phyloP scores from a whole-genome alignment of 1,284 basidiomycete species.

The Mycena sp. region DNA sequence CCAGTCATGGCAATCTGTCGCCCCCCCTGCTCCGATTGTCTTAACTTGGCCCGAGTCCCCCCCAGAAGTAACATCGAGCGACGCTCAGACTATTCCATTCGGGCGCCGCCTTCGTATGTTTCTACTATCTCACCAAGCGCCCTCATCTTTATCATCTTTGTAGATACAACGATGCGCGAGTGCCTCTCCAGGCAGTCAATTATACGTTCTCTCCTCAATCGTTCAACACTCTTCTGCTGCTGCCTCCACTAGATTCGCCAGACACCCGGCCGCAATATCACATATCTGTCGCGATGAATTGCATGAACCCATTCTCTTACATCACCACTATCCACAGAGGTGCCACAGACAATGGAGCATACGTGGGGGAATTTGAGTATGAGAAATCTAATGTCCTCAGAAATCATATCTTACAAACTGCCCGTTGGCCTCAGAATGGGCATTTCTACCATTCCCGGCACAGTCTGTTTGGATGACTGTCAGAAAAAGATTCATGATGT shows the following conservation, averaged over 20 bases:
- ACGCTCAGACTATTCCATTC: background rate
- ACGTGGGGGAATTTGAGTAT: conserved; percentile 52
- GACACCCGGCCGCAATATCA: conserved; percentile 46
- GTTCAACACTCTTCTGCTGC: conserved; percentile 42
- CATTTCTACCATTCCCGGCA: conserved; percentile 30
- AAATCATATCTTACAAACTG: no score
- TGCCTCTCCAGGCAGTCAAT: conserved; percentile 17
- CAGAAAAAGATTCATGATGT: conserved; percentile 23
- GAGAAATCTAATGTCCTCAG: conserved; percentile 7
- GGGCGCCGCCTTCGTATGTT: no score
- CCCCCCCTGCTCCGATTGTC: background rate
- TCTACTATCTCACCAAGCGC: no score
- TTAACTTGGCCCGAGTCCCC: conserved; percentile 3
- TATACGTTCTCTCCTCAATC: conserved; percentile 45
- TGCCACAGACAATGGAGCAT: conserved; percentile 40
- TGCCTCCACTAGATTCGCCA: conserved; percentile 36
- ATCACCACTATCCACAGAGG: conserved; percentile 49
- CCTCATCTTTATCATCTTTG: background rate
- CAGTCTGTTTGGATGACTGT: conserved; percentile 21
- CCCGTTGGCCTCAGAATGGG: conserved; percentile 34
- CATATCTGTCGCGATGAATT: conserved; percentile 49
- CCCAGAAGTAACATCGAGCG: background rate
- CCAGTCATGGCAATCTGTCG: no score
- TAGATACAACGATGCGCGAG: conserved; percentile 8
- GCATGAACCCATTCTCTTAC: conserved; percentile 49